phyloP scores from a whole-genome alignment of 495 filamentous ascomycete species.

The Tuber aestivum region DNA sequence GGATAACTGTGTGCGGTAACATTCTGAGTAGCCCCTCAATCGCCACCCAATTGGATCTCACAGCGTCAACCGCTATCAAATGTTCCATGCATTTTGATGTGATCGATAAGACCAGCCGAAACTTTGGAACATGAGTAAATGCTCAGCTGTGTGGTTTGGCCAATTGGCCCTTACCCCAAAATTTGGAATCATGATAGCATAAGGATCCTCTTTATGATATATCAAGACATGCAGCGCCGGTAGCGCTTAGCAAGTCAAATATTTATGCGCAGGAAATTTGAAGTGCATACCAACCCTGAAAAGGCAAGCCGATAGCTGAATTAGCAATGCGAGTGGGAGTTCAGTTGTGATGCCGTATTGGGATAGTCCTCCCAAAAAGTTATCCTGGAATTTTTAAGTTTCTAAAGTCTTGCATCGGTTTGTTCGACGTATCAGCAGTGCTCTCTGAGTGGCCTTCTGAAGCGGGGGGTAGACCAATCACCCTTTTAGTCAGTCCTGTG shows the following conservation, averaged over 20 bases:
- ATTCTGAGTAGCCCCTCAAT: background rate
- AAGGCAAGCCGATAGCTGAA: background rate
- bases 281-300: background rate
- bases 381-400: background rate
- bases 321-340: background rate
- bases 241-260: background rate
- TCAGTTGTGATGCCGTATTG: background rate
- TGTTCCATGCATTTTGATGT: background rate
- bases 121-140: background rate
- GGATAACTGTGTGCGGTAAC: background rate
- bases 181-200: background rate
- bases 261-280: background rate
- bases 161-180: background rate
- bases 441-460: background rate
- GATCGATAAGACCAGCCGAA: background rate
- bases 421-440: background rate
- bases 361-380: background rate
- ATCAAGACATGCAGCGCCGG: background rate
- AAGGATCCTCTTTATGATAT: background rate
- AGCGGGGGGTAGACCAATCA: background rate
- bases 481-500: background rate
- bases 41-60: background rate
- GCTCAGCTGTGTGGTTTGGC: background rate
- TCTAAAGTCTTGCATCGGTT: background rate
- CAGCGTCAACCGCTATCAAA: background rate